Base-by-base conservation (phyloP, 768 basidiomycete species). In the Tricholoma bakamatsutake region DNA sequence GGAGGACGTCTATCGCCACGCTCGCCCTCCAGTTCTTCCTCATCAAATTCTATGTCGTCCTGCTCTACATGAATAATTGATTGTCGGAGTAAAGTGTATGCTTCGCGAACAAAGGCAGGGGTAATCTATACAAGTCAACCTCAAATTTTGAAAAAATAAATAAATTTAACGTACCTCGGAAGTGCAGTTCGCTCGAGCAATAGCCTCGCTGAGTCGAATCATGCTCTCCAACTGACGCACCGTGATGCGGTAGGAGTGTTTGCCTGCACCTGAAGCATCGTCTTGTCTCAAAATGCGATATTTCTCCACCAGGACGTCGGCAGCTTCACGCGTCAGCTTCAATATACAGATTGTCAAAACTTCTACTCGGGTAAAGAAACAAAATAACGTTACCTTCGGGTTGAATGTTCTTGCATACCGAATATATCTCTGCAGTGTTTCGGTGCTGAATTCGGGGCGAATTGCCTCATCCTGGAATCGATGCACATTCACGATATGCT, bases 41-140 rank as follows among this genome's bases (percentile, higher is more conserved):
- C 92, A 65, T 98, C 97, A 69, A 98, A 90, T 67, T 97, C 93
- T 65, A 99, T 87, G 64, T 98, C 96, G 66, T 99, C 97, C 69
- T 98, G 94, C 67, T 99, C 97, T 57, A 99, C 95, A 65, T 98
- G 97, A 63, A 99, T 98, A 71, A 99, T 99, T 2, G 97, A 98
- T 68, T 97, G 95, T 24, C 91, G 85, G 11, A 99, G 77, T 17
- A 99, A 85, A 42, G 84, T 86, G 72, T 90, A 98, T 2, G 97
- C 97, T 71, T 99, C 97, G 39, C 94, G 85, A 18, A 99, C 96
- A 67, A 96, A 95, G 2, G 82, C 87, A 6, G 96, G 94, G 0
- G 83, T 90, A 64, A 99, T 98, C 91, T 96, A 58, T 17, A 8
- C 37, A 50, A 28, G 27, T 27, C n/a, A 50, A 42, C 11, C 7